Evolutionary conservation across 2,329 filamentous ascomycete species (phyloP).

Genomic region (Xylaria sp.): DNA sequence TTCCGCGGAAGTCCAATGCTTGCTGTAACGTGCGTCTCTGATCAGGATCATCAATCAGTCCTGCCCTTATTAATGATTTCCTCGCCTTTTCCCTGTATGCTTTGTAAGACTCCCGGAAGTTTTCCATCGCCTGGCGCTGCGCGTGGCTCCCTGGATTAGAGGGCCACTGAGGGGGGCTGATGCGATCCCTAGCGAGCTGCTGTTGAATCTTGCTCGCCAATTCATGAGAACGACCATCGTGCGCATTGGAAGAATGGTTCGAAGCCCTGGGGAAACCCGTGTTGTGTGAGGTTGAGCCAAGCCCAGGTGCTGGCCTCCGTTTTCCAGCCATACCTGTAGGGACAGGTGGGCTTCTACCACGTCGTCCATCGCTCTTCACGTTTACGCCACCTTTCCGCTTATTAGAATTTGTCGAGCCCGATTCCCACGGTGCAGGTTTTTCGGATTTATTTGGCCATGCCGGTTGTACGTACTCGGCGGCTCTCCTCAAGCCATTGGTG

Average conservation of each 20-base stretch:
- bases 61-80: conserved; percentile 66
- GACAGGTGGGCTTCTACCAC: conserved; percentile 34
- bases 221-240: conserved; percentile 41
- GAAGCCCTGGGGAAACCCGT: background rate
- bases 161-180: conserved; percentile 67
- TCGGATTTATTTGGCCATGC: conserved; percentile 42
- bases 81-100: conserved; percentile 68
- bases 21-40: conserved; percentile 70
- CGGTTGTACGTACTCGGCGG: conserved; percentile 43
- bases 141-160: conserved; percentile 63
- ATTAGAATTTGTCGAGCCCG: conserved; percentile 3
- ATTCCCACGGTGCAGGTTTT: background rate
- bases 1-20: conserved; percentile 74
- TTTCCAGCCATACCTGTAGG: conserved; percentile 28
- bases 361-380: conserved; percentile 36
- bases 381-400: conserved; percentile 40
- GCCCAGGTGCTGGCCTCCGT: conserved; percentile 11
- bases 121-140: conserved; percentile 63
- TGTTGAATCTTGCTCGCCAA: conserved; percentile 62
- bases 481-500: conserved; percentile 27
- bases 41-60: conserved; percentile 73
- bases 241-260: conserved; percentile 15
- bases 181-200: conserved; percentile 65
- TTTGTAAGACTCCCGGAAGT: conserved; percentile 66
- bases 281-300: background rate